Conservation (phyloP, 73 alveolate species). For the Paramecium tetraurelia region DNA sequence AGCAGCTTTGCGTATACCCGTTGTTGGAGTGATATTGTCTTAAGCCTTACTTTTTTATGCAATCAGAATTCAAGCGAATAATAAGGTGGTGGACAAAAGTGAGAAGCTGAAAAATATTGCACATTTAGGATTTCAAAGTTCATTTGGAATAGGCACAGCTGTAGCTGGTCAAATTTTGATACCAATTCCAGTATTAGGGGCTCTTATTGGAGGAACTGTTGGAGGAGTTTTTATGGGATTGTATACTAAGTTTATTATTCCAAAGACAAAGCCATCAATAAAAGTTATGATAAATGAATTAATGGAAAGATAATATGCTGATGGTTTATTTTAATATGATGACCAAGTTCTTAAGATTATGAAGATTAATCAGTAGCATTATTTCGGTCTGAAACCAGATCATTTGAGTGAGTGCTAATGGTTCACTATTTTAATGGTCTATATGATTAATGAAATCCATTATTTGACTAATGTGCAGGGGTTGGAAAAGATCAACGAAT, state of each 20-base stretch:
- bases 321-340: slow-evolving; percentile 42
- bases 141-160: slow-evolving; percentile 34
- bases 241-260: neutral
- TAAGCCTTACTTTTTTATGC: slow-evolving; percentile 29
- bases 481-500: neutral
- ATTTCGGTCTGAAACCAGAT: slow-evolving; percentile 10
- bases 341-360: neutral
- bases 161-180: slow-evolving; percentile 15
- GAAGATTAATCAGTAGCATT: slow-evolving; percentile 3
- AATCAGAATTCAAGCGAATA: neutral
- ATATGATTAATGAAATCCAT: slow-evolving; percentile 25
- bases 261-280: slow-evolving; percentile 1
- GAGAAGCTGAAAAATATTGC: slow-evolving; percentile 31
- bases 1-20: slow-evolving; percentile 41
- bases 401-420: neutral
- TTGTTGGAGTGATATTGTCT: slow-evolving; percentile 1
- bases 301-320: neutral
- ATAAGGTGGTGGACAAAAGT: neutral
- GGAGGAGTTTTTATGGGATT: slow-evolving; percentile 47
- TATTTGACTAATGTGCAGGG: neutral
- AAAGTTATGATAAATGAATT: neutral
- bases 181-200: slow-evolving; percentile 40
- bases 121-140: neutral
- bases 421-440: neutral
- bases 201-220: slow-evolving; percentile 41